phyloP scores from a whole-genome alignment of 2,329 filamentous ascomycete species.

The Pestalotiopsis sp. region DNA sequence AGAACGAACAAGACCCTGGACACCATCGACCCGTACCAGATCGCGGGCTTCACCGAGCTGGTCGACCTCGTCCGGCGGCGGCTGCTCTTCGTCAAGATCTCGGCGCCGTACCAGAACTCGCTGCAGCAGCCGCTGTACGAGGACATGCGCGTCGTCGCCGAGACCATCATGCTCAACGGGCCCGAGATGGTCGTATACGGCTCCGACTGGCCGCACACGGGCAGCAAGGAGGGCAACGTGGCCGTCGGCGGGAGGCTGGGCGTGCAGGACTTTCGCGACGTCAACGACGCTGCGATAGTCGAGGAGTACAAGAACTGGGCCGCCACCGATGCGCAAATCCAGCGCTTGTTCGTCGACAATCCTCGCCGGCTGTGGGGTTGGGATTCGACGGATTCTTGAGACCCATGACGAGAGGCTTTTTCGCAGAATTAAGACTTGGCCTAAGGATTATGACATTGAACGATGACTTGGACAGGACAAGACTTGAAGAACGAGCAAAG shows the following conservation, averaged over 20 bases:
- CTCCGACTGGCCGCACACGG: neutral
- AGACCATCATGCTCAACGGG: neutral
- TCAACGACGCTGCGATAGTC: neutral
- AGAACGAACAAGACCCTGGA: neutral
- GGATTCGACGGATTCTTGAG: neutral
- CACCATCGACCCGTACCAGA: conserved; percentile 1
- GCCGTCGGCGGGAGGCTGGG: neutral
- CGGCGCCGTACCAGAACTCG: neutral
- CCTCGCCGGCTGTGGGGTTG: neutral
- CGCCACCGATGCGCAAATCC: neutral
- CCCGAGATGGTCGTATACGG: conserved; percentile 1
- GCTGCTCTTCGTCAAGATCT: neutral
- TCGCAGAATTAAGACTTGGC: neutral
- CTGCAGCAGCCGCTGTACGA: neutral
- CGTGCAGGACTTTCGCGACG: neutral
- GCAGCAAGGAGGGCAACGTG: neutral
- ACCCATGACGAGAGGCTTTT: neutral
- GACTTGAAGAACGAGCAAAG: too few relatives aligned
- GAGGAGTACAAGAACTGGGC: conserved; percentile 7
- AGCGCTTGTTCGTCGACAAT: conserved; percentile 4
- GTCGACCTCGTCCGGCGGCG: neutral
- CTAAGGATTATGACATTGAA: too few relatives aligned
- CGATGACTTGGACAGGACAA: too few relatives aligned
- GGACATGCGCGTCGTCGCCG: neutral
- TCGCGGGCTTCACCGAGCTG: neutral